Evolutionary conservation across 2,329 filamentous ascomycete genomes (phyloP).

Genomic region (Talaromyces marneffei): DNA sequence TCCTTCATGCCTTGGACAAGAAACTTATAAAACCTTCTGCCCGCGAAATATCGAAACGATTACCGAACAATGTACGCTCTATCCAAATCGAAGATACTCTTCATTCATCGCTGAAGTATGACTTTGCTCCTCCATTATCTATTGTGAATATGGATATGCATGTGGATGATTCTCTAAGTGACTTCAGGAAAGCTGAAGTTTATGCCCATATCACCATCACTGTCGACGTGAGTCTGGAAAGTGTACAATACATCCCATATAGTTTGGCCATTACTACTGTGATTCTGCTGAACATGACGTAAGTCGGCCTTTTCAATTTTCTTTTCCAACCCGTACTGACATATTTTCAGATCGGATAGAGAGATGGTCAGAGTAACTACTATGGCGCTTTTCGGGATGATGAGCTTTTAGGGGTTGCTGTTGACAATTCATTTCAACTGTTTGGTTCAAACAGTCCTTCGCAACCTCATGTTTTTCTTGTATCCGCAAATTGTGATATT

Average conservation of each 20-base stretch:
- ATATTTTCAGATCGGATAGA: background rate
- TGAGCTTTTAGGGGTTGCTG: background rate
- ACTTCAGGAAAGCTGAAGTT: slow-evolving; percentile 19
- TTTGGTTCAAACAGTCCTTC: background rate
- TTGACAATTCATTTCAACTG: background rate
- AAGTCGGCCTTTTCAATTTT: slow-evolving; percentile 14
- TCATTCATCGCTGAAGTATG: slow-evolving; percentile 1
- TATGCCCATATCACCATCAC: slow-evolving; percentile 34
- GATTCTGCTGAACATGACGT: slow-evolving; percentile 33
- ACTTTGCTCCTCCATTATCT: slow-evolving; percentile 18
- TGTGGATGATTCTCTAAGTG: background rate
- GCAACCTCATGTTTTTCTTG: slow-evolving; percentile 8
- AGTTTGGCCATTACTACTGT: slow-evolving; percentile 30
- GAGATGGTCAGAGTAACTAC: slow-evolving; percentile 3
- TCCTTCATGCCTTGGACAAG: slow-evolving; percentile 12
- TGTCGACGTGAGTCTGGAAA: slow-evolving; percentile 19
- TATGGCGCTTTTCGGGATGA: slow-evolving; percentile 8
- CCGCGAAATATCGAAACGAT: slow-evolving; percentile 6
- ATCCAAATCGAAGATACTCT: background rate
- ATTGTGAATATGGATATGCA: slow-evolving; percentile 19
- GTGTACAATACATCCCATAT: slow-evolving; percentile 15
- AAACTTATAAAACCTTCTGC: slow-evolving; percentile 5
- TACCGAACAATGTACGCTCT: background rate
- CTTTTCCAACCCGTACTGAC: background rate
- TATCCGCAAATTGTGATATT: slow-evolving; percentile 3